Evolutionary conservation across 1,284 basidiomycete species (phyloP), one percentile per base, ranked within the genome.

Genomic region (Trametes hirsuta): DNA sequence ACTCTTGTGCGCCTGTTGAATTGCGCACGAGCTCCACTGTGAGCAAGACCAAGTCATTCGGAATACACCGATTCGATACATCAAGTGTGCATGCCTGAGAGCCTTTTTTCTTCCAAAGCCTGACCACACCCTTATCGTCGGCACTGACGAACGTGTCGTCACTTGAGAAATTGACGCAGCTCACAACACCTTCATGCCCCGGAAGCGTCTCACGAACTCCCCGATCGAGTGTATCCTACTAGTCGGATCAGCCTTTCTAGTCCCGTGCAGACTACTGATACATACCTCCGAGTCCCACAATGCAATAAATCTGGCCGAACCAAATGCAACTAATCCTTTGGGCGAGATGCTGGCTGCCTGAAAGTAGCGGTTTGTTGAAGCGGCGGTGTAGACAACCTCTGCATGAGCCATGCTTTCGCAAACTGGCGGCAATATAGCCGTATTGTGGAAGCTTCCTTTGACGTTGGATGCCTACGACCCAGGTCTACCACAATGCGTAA

Each of bases 361-460:
- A 44, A 84, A 81, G 69, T 88, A 84, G 36, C 94, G 83, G 71
- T 97, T 97, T 14, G 85, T 83, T 6, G 93, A 85, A 0, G 91
- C 85, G 1, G 93, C 81, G 51, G 93, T 88, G 74, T 96, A 96
- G n/a, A 83, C 75, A 6, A 76, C 74, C 3, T 74, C 72, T 36
- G 82, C 76, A 14, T 73, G 73, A n/a, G 72, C 72, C 69, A 72
- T 71, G 30, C 30, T 30, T 8, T 8, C 30, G 8, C 30, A 30
- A 30, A 30, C 4, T 30, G 30, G 30, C 8, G 8, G 5, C 30
- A 30, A 30, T 30, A 30, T 8, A 30, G 30, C 1, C 8, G 30
- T 30, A 30, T 4, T 30, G 8, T 30, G 4, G 30, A 30, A 8
- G 30, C 8, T 30, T 30, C 30, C 30, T 30, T 8, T 30, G 30